phyloP scores from a whole-genome alignment of 106 monocot species.

The Narthecium ossifragum region DNA sequence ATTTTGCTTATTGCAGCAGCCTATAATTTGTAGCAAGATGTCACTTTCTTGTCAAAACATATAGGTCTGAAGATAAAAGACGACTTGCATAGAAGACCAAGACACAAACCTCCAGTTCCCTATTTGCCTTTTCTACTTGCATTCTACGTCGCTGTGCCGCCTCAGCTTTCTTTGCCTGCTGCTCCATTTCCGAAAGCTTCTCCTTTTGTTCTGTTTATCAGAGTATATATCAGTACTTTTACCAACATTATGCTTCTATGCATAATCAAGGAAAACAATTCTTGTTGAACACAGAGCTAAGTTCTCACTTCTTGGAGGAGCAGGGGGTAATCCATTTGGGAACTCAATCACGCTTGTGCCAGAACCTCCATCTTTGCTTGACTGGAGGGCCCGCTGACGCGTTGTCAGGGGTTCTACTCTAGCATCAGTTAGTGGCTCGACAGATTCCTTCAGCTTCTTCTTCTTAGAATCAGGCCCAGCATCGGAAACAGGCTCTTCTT shows the following conservation, averaged over 20 bases:
- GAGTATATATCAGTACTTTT: neutral
- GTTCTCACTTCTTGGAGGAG: slow-evolving; percentile 66
- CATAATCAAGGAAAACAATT: neutral
- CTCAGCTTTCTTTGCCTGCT: slow-evolving; percentile 88
- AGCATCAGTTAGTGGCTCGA: slow-evolving; percentile 22
- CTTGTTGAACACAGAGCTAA: neutral
- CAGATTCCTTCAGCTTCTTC: slow-evolving; percentile 24
- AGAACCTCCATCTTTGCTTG: slow-evolving; percentile 39
- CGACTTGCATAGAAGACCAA: neutral
- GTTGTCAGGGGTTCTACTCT: slow-evolving; percentile 59
- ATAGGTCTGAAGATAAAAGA: neutral
- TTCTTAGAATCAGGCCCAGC: slow-evolving; percentile 22
- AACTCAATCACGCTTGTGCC: slow-evolving; percentile 59
- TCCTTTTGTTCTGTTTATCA: slow-evolving; percentile 68
- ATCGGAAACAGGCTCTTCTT: slow-evolving; percentile 55
- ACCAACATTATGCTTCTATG: neutral
- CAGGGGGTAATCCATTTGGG: slow-evolving; percentile 70
- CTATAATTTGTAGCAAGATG: slow-evolving; percentile 20
- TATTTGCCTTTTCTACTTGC: slow-evolving; percentile 89
- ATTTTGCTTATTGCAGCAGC: slow-evolving; percentile 97
- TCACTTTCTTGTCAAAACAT: too few species aligned
- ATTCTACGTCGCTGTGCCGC: slow-evolving; percentile 82
- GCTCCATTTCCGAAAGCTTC: slow-evolving; percentile 86
- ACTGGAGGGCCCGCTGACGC: slow-evolving; percentile 63
- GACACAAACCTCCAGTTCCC: slow-evolving; percentile 63